These are phyloP conservation scores for Candida maltosa DNA, from an alignment of 805 yeast species.

Conservation along the genomic window DNA sequence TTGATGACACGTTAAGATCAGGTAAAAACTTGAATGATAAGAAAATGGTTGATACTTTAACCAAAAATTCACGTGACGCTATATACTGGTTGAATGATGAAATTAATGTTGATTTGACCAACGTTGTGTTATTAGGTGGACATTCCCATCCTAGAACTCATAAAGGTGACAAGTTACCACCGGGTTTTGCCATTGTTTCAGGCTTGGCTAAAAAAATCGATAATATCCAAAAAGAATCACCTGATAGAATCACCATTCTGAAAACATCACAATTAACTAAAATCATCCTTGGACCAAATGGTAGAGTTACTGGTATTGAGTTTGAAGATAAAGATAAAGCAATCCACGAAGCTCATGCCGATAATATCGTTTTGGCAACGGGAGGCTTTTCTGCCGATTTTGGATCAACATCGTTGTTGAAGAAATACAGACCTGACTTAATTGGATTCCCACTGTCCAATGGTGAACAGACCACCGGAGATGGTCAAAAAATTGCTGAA, in stretches of 20 bases:
- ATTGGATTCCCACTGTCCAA: conserved; percentile 51
- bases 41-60: conserved; percentile 22
- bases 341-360: conserved; percentile 3
- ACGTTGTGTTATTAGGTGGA: conserved; percentile 38
- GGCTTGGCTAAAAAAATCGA: conserved; percentile 39
- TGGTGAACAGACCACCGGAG: conserved; percentile 55
- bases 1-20: conserved; percentile 27
- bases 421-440: conserved; percentile 45
- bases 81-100: conserved; percentile 29
- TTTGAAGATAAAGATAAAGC: conserved; percentile 24
- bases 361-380: conserved; percentile 48
- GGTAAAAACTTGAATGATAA: conserved; percentile 27
- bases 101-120: conserved; percentile 24
- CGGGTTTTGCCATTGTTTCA: conserved; percentile 57
- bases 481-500: conserved; percentile 51
- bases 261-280: conserved; percentile 5
- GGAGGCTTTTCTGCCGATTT: conserved; percentile 54
- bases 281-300: conserved; percentile 1
- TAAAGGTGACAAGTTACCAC: conserved; percentile 45
- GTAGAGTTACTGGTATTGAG: conserved; percentile 38
- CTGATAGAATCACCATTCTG: conserved; percentile 12
- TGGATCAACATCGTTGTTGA: conserved; percentile 26
- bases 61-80: conserved; percentile 24
- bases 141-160: conserved; percentile 39
- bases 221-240: conserved; percentile 19